Base-by-base conservation (phyloP, 371 early-diverging fungal species). In the Mucor irregularis region DNA sequence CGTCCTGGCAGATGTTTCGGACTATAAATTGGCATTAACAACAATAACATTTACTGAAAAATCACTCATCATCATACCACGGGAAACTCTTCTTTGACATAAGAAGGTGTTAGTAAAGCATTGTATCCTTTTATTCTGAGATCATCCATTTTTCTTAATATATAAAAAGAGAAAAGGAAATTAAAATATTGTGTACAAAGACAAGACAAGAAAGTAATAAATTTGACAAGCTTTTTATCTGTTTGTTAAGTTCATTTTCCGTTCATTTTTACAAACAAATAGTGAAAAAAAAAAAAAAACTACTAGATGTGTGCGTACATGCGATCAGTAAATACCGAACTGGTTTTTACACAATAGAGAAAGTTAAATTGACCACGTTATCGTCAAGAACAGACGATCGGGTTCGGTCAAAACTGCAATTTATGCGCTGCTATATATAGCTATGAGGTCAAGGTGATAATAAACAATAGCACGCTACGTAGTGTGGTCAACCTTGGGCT, bases 51-150 rank as follows among this genome's bases (percentile, higher is more conserved):
- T 9, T 39, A 5, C 5, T 39, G 17, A 19, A 4, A 19, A 19
- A 22, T 19, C 4, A 21, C 14, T 38, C 8, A 26, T 19, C 29
- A 7, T 34, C 47, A 69, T 76, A 83, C 86, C 56, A 79, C 47
- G 29, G 83, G 84, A 33, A 75, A 74, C 52, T 85, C 86, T 51
- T 81, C 82, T 49, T 62, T 54, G 16, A 75, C 61, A 56, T 65
- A 78, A 17, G 38, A 49, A 4, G 76, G 79, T 2, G 70, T 64
- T 4, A 75, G 37, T 26, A 78, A 58, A 22, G 76, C 71, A 46
- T 73, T 71, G 35, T 75, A 73, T 38, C 74, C 74, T 38, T 60
- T 38, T 33, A 78, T 66, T 29, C 76, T 69, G 16, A 68, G 19
- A 44, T 75, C 74, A 8, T 60, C 57, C 55, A 68, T 29, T n/a